Evolutionary conservation across 1,284 basidiomycete genomes (phyloP), one percentile per base, ranked within the genome.

Genomic region (Tausonia pullulans): DNA sequence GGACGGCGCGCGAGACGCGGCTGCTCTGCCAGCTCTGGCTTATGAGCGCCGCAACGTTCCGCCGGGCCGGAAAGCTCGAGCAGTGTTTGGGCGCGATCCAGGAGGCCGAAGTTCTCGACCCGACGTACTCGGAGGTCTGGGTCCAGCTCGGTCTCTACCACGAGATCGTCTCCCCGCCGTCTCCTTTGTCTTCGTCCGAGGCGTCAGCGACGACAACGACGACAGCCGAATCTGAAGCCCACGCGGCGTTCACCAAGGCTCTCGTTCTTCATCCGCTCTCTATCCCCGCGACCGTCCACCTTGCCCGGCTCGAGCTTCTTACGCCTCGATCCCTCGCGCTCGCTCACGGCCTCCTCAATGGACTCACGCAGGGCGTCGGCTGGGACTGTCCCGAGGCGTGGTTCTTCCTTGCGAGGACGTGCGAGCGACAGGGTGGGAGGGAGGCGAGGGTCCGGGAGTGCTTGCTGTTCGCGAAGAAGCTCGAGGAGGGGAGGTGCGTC

Each of bases 331-430:
- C 83, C 68, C 78, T 86, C n/a, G 85, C 88, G 72, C 77, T 91
- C 56, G 86, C 86, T 0, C 86, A 85, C 7, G 84, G 84, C 2
- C 77, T 91, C 41, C 71, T 81, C 54, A 76, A 77, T 62, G 72
- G 75, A 45, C 68, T 79, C 3, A 80, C 79, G 0, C 76, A 78
- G 64, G 74, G 74, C 45, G 61, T 68, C 1, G 93, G 87, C 4
- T 96, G 91, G 90, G 87, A 95, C 73, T 82, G 87, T 2, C 83
- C 90, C 0, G 92, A 96, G 74, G 92, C 88, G 41, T 97, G 93
- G 93, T 94, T 87, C 74, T 87, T 86, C 72, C 80, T 96, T 6
- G 87, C 85, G 5, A 87, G 85, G 72, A 87, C 88, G 16, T 88
- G 87, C 71, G 83, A 85, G 50, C 71, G 84, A 69, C 89, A 89